Evolutionary conservation across 2,329 filamentous ascomycete genomes (phyloP), one percentile per base, ranked within the genome.

Genomic region (Epichloe uncinata): DNA sequence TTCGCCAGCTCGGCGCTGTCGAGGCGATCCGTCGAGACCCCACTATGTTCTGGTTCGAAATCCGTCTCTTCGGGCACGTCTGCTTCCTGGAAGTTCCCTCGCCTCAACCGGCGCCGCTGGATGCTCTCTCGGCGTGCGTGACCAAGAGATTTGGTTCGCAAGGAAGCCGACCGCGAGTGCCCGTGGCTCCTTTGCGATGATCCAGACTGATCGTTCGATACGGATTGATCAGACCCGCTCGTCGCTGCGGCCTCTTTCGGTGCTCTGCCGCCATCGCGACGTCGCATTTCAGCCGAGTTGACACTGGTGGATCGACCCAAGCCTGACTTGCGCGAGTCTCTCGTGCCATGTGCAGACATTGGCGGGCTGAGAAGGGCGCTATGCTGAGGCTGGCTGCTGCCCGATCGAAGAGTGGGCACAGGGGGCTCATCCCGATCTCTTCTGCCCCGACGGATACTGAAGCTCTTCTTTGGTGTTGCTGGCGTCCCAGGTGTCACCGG

Each of bases 31-130:
- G 75, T 79, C 8, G 80, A 83, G 30, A 74, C 66, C 3, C 78
- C 77, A 52, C 78, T 82, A 35, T 73, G 72, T 51, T 81, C 77
- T 26, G 87, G 69, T 51, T 96, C 89, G 45, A 82, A 78, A 61
- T 95, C 88, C 0, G 89, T 95, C 68, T 96, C 93, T 64, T 97
- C 91, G 0, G 86, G 86, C 2, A 96, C 84, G 58, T 93, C 86
- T 18, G 82, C 80, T 54, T 88, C 82, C 49, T 79, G 77, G 13
- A 77, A 74, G 51, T 85, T 84, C 57, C 90, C 87, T 58, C 87
- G 77, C 48, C 81, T 78, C 50, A 82, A 77, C 48, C 91, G 81
- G 50, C 91, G 79, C 43, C 86, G 87, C 67, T 96, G 91, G 49
- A 96, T 95, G 64, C 89, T 95, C 64, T 96, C 91, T 52, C 87